Evolutionary conservation across 2,329 filamentous ascomycete species (phyloP), one percentile per base, ranked within the genome.

Genomic region (Monosporascus sp.): DNA sequence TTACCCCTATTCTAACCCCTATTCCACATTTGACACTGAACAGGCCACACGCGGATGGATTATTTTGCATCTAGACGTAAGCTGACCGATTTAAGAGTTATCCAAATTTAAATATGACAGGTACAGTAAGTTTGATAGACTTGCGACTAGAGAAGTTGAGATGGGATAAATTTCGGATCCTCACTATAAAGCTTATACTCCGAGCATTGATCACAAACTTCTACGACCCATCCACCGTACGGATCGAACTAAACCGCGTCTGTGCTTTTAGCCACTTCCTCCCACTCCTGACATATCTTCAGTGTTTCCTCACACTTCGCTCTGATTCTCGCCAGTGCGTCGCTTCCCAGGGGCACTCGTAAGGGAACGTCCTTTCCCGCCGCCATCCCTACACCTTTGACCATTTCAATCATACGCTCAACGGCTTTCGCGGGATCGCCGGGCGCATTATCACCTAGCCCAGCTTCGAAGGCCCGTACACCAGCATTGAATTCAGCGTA

Each of bases 361-460:
- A 84, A 59, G 3, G 80, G 81, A 2, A 70, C 31, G 0, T 44
- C 50, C 45, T 53, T 69, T 0, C 68, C 69, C 2, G 56, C 60
- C 1, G 58, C 67, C n/a, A 66, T 51, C 0, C 67, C 68, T 3
- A 76, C 78, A 16, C 80, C 73, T 14, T 77, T 70, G 1, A 78
- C 79, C 17, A 84, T 61, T 50, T 84, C 76, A 58, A 82, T 80
- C 68, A 82, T 80, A 26, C 24, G 0, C 72, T 72, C 67, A 1
- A 75, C 77, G 78, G 45, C 51, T 26, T 69, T 70, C 8, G 55
- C 58, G 0, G 62, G 48, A 3, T 67, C 47, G 1, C 64, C 57
- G 2, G 66, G 60, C 2, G 64, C 62, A 1, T 65, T 63, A 5
- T 7, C 6, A 26, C 24, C 6, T 26, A 26, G 7, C 24, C 24